phyloP scores from a whole-genome alignment of 1,284 basidiomycete genomes.

The Malassezia dermatis region DNA sequence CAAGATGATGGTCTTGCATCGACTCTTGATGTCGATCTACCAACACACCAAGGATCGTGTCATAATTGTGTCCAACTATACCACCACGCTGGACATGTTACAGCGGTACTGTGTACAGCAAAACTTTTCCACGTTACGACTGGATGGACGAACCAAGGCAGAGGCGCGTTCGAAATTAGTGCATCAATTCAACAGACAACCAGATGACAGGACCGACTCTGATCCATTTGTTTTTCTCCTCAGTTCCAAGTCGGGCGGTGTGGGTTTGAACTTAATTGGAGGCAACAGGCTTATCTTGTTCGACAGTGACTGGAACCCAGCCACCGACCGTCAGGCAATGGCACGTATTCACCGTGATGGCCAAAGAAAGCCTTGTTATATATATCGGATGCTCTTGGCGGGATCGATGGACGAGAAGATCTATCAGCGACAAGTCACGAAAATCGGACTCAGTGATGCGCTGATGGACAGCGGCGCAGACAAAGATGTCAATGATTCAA shows the following conservation, averaged over 20 bases:
- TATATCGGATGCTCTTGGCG: slow-evolving; percentile 68
- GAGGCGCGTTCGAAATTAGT: slow-evolving; percentile 30
- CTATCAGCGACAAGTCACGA: slow-evolving; percentile 78
- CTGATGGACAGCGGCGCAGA: slow-evolving; percentile 48
- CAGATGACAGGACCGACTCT: slow-evolving; percentile 13
- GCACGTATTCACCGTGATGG: slow-evolving; percentile 76
- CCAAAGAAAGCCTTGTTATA: slow-evolving; percentile 73
- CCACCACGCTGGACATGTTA: slow-evolving; percentile 76
- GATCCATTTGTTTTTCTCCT: slow-evolving; percentile 70
- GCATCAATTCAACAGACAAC: slow-evolving; percentile 32
- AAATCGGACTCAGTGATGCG: slow-evolving; percentile 64
- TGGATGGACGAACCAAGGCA: slow-evolving; percentile 60
- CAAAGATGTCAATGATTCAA: slow-evolving; percentile 24
- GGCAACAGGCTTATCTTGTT: slow-evolving; percentile 79
- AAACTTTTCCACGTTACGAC: slow-evolving; percentile 55
- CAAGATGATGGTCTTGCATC: slow-evolving; percentile 64
- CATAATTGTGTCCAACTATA: slow-evolving; percentile 47
- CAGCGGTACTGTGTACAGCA: slow-evolving; percentile 51
- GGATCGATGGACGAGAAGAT: slow-evolving; percentile 49
- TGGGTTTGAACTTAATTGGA: slow-evolving; percentile 91
- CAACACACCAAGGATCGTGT: slow-evolving; percentile 63
- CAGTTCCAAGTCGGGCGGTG: slow-evolving; percentile 54
- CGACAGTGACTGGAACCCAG: slow-evolving; percentile 93
- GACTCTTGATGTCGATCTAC: slow-evolving; percentile 59
- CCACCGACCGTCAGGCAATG: slow-evolving; percentile 84